These are phyloP conservation scores for Flammula alnicola DNA, from an alignment of 1,284 basidiomycete genomes.

Conservation along the genomic window DNA sequence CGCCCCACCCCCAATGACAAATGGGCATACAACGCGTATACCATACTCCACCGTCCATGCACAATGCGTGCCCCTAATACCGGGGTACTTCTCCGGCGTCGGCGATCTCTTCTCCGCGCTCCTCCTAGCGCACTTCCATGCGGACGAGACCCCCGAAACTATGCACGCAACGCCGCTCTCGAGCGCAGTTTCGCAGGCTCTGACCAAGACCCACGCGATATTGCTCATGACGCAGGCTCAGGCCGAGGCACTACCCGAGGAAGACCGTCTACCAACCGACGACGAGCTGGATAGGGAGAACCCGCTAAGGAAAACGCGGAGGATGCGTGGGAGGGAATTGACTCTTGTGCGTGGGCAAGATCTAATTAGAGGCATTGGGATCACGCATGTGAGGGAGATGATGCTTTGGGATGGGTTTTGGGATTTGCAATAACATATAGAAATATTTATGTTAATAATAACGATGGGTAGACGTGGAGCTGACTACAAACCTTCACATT, in stretches of 20 bases:
- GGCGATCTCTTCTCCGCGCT: slow-evolving; percentile 97
- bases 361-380: slow-evolving; percentile 40
- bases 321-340: slow-evolving; percentile 85
- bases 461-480: too few species aligned
- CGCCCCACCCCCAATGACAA: slow-evolving; percentile 12
- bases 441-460: too few species aligned
- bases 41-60: slow-evolving; percentile 59
- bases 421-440: slow-evolving; percentile 22
- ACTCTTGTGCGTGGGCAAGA: slow-evolving; percentile 80
- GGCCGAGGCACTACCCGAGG: slow-evolving; percentile 57
- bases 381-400: slow-evolving; percentile 35
- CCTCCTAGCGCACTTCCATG: slow-evolving; percentile 79
- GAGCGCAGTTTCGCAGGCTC: slow-evolving; percentile 68
- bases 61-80: slow-evolving; percentile 78
- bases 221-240: slow-evolving; percentile 73
- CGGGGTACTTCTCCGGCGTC: slow-evolving; percentile 95
- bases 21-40: slow-evolving; percentile 10
- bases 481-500: too few species aligned
- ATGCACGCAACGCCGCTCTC: slow-evolving; percentile 47
- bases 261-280: slow-evolving; percentile 64
- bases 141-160: slow-evolving; percentile 21
- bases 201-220: slow-evolving; percentile 87
- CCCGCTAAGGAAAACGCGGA: slow-evolving; percentile 64
- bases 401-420: slow-evolving; percentile 45
- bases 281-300: slow-evolving; percentile 73